Evolutionary conservation across 257 asterid genomes (phyloP).

Genomic region (Jaltomata sinuosa): DNA sequence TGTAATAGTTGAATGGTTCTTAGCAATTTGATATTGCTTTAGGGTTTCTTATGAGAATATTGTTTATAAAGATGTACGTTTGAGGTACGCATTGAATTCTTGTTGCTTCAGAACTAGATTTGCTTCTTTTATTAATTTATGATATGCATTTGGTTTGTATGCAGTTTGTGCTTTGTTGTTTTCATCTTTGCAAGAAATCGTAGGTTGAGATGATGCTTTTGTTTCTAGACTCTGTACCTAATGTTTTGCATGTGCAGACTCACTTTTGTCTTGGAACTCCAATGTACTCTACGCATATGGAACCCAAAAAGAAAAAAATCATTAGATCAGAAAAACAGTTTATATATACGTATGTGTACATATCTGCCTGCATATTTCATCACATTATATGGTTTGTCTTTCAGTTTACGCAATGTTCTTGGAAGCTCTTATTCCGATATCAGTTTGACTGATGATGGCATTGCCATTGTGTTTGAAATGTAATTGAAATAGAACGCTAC

Average conservation of each 20-base stretch:
- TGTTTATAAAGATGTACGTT: not conserved
- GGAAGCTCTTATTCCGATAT: not conserved
- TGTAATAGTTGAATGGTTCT: not conserved
- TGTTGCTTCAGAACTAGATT: not conserved
- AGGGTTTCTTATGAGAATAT: not conserved
- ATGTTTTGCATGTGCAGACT: not conserved
- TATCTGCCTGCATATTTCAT: not conserved
- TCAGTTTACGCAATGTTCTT: not conserved
- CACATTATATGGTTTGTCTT: not conserved
- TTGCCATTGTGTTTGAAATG: not conserved
- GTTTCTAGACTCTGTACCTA: not conserved
- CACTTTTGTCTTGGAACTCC: not conserved
- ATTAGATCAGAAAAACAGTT: not conserved
- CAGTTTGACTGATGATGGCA: not conserved
- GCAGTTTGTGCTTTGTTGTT: not conserved
- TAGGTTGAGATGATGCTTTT: not conserved
- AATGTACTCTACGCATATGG: not conserved
- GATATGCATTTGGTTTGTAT: not conserved
- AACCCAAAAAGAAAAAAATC: not conserved
- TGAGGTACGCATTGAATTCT: not conserved
- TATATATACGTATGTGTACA: not conserved
- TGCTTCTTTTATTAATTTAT: not conserved
- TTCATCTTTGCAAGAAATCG: not conserved
- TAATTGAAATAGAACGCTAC: not conserved
- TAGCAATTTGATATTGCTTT: not conserved